A percentile compares a stretch with the other conserved stretches of the same genome.
phyloP scores from a whole-genome alignment of 2,329 filamentous ascomycete genomes.

The Zarea fungicola region DNA sequence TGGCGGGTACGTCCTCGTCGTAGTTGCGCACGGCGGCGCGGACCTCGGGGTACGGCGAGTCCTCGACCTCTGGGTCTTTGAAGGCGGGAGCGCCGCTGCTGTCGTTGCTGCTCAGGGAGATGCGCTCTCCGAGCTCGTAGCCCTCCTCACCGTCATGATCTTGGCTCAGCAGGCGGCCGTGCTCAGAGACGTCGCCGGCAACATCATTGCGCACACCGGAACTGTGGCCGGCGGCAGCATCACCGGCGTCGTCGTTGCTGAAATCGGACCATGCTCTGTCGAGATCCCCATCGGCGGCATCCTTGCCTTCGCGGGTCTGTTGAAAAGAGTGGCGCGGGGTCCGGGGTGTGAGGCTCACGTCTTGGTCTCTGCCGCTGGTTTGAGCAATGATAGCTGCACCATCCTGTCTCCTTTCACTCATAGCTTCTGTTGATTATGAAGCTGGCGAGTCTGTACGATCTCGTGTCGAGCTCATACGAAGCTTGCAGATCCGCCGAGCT shows the following conservation, averaged over 20 bases:
- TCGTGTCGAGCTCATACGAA: background rate
- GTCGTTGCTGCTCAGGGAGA: slow-evolving; percentile 21
- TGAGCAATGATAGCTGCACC: background rate
- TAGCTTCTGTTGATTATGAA: background rate
- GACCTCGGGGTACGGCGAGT: slow-evolving; percentile 64
- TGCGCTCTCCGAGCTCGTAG: slow-evolving; percentile 6
- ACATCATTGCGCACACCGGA: slow-evolving; percentile 34
- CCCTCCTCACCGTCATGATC: slow-evolving; percentile 34
- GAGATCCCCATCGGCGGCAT: background rate
- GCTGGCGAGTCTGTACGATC: background rate
- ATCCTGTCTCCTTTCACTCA: background rate
- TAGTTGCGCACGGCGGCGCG: slow-evolving; percentile 59
- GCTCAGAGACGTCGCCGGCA: slow-evolving; percentile 44
- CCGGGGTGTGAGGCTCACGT: background rate
- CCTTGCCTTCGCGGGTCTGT: background rate
- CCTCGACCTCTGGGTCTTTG: slow-evolving; percentile 42
- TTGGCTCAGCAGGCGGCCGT: slow-evolving; percentile 53
- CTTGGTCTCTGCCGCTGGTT: slow-evolving; percentile 6
- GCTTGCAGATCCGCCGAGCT: no score
- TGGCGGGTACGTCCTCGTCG: slow-evolving; percentile 61
- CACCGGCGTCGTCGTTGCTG: background rate
- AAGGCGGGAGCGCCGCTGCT: slow-evolving; percentile 23
- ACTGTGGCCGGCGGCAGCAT: slow-evolving; percentile 24
- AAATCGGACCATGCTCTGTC: slow-evolving; percentile 6
- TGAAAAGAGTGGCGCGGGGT: slow-evolving; percentile 11